Base-by-base conservation (phyloP, 805 yeast species). In the Candida saitoana region DNA sequence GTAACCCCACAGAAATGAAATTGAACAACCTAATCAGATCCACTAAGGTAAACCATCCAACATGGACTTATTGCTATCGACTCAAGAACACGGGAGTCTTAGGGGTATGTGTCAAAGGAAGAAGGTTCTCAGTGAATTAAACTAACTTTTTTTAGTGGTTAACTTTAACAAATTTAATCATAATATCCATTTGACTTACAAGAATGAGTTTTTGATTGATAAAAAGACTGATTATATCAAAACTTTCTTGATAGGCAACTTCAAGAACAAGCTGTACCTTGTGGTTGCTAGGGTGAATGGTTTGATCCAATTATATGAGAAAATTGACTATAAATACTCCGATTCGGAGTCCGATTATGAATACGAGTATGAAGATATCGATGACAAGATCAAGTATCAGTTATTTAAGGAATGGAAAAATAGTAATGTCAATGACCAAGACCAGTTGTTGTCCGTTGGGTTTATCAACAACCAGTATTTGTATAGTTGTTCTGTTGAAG, bases 381-480 rank as follows among this genome's bases (percentile, higher is more conserved):
- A 29, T 14, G 16, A 18, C 4, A 25, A 8, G 18, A 17, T n/a
- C 11, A 33, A 33, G 33, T 59, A 47, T 40, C 54, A 55, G 37
- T 44, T 63, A 17, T 49, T 51, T 35, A 63, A 63, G 40, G 69
- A 64, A 41, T 65, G 69, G 69, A 60, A 62, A 41, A 62, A 62
- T 48, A 45, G 50, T 14, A 36, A 44, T 7, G 27, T 36, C 15
- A 34, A 42, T 8, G 19, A 46, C 7, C 43, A 45, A 5, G 69
- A 65, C 43, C 51, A 49, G 18, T 50, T 65, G 17, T 51, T 59
- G 8, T 41, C 54, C 5, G 34, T 62, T 5, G 67, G 65, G 3
- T 46, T 61, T 18, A 38, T 61, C 18, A 46, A 54, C 27, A 42
- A 55, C 25, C 63, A 56, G 42, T 65, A 50, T 45, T 50, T 65